phyloP scores from a whole-genome alignment of 75 land plant species.

The Picea sitchensis region DNA sequence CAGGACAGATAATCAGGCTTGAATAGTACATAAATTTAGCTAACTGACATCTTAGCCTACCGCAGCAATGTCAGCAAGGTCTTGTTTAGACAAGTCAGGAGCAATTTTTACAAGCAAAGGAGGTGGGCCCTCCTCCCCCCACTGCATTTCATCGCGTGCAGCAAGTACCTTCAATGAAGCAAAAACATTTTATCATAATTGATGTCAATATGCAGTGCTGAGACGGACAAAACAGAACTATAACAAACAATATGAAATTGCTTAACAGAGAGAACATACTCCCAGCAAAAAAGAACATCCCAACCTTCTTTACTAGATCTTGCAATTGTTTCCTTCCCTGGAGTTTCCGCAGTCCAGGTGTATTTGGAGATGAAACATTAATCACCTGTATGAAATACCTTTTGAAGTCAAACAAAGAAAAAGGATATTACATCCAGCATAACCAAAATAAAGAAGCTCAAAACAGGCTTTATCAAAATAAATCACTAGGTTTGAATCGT shows the following conservation, averaged over 20 bases:
- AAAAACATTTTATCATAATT: conserved; percentile 1
- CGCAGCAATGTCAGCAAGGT: conserved; percentile 97
- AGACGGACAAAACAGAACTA: background rate
- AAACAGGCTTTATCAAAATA: background rate
- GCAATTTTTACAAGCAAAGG: conserved; percentile 98
- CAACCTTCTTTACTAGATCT: conserved; percentile 94
- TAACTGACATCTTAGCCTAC: conserved; percentile 30
- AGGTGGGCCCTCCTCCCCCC: conserved; percentile 99
- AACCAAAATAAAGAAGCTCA: background rate
- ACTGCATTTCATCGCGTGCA: conserved; percentile 99
- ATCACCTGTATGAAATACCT: conserved; percentile 58
- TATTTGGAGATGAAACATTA: conserved; percentile 96
- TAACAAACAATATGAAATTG: background rate
- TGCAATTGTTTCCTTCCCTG: conserved; percentile 97
- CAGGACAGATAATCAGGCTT: background rate
- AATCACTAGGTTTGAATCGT: background rate
- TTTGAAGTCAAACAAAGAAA: background rate
- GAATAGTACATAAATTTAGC: background rate
- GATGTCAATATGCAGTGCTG: background rate
- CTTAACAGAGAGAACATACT: background rate
- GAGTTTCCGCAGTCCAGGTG: conserved; percentile 91
- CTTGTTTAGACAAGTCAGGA: conserved; percentile 95
- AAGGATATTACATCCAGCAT: background rate
- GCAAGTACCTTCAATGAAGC: conserved; percentile 73
- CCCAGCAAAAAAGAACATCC: background rate